These are phyloP conservation scores for Russula emetica DNA, from an alignment of 768 basidiomycete species.

Conservation along the genomic window DNA sequence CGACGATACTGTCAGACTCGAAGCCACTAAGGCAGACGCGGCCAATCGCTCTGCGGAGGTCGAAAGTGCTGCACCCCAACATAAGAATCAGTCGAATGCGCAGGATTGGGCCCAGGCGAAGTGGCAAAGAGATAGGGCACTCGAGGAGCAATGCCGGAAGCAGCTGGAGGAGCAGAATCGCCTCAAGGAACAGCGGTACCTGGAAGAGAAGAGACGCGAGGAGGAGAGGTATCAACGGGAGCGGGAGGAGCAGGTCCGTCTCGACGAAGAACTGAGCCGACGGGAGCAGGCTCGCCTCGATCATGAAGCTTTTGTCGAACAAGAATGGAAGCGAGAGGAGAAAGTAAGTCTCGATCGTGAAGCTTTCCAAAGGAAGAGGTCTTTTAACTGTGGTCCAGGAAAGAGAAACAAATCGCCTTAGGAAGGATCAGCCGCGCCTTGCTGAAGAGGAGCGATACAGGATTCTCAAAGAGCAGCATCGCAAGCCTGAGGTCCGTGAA, in stretches of 20 bases:
- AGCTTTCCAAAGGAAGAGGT: no score
- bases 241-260: slow-evolving; percentile 21
- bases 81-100: slow-evolving; percentile 8
- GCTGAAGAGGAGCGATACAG: slow-evolving; percentile 28
- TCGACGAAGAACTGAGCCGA: slow-evolving; percentile 22
- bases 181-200: no score
- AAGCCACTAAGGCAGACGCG: slow-evolving; percentile 1
- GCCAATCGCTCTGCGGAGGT: slow-evolving; percentile 1
- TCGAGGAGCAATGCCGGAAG: slow-evolving; percentile 20
- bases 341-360: no score
- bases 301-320: slow-evolving; percentile 12
- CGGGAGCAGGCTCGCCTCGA: slow-evolving; percentile 21
- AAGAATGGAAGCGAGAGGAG: background rate
- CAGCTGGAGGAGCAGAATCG: slow-evolving; percentile 4
- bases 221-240: slow-evolving; percentile 8
- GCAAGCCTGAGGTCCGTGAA: slow-evolving; percentile 36
- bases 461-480: slow-evolving; percentile 35
- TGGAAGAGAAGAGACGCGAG: slow-evolving; percentile 32
- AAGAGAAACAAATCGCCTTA: slow-evolving; percentile 9
- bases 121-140: slow-evolving; percentile 27
- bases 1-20: slow-evolving; percentile 1
- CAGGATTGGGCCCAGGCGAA: slow-evolving; percentile 14
- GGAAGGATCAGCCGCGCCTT: slow-evolving; percentile 14
- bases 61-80: slow-evolving; percentile 11
- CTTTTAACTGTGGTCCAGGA: no score